Conservation (phyloP, 495 filamentous ascomycete species). For the Peziza echinospora region DNA sequence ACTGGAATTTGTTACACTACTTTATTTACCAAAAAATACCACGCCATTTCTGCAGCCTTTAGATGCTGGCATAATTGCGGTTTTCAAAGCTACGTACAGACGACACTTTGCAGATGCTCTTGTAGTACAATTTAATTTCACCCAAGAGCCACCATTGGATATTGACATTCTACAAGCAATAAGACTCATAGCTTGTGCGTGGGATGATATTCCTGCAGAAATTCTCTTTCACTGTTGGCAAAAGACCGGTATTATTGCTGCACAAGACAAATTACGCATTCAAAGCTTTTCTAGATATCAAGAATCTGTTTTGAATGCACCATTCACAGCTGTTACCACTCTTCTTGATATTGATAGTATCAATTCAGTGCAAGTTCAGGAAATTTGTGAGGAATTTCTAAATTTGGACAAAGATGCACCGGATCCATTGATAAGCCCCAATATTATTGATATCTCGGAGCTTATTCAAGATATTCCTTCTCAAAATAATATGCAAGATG, state of each 20-base stretch:
- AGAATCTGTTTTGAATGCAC: background rate
- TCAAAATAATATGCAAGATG: no score
- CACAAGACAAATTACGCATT: background rate
- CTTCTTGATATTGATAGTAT: background rate
- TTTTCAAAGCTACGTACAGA: slow-evolving; percentile 13
- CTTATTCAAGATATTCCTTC: background rate
- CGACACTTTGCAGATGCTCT: slow-evolving; percentile 8
- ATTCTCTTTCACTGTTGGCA: background rate
- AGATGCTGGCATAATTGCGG: slow-evolving; percentile 6
- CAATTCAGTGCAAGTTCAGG: background rate
- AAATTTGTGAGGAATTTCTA: background rate
- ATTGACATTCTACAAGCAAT: background rate
- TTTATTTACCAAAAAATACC: slow-evolving; percentile 14
- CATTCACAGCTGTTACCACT: background rate
- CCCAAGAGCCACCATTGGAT: background rate
- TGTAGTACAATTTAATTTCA: background rate
- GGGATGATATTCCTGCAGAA: background rate
- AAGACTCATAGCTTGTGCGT: background rate
- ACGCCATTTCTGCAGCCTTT: slow-evolving; percentile 9
- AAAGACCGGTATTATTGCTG: background rate
- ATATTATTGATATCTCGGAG: background rate
- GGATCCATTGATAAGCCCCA: background rate
- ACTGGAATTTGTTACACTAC: slow-evolving; percentile 10
- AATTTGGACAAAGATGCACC: background rate
- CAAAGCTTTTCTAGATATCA: background rate